These are phyloP conservation scores for Tilletia setariae DNA, from an alignment of 1,284 basidiomycete species.

Conservation along the genomic window DNA sequence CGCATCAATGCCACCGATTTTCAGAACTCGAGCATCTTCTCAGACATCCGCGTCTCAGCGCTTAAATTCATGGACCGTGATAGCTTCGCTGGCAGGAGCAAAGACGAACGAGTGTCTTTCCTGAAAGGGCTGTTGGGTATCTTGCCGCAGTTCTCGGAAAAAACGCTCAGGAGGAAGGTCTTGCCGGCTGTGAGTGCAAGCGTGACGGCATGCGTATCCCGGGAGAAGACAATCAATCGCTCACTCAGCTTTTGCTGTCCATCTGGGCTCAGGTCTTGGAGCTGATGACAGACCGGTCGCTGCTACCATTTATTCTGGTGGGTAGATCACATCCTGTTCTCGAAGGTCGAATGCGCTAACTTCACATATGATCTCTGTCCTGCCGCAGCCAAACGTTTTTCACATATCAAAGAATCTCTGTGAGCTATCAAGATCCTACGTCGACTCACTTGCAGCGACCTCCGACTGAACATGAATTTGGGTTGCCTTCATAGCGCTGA, in stretches of 20 bases:
- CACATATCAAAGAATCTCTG: conserved; percentile 76
- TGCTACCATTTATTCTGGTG: conserved; percentile 82
- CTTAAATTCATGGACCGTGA: conserved; percentile 94
- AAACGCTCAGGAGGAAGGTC: conserved; percentile 81
- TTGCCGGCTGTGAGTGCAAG: conserved; percentile 86
- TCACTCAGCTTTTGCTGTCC: neutral
- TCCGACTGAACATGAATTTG: neutral
- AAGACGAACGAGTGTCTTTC: conserved; percentile 93
- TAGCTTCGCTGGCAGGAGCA: conserved; percentile 86
- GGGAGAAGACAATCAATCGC: neutral
- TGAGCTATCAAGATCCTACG: conserved; percentile 24
- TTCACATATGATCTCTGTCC: neutral
- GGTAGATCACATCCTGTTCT: neutral
- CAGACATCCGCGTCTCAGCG: conserved; percentile 88
- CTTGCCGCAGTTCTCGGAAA: conserved; percentile 80
- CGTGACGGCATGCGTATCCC: conserved; percentile 49
- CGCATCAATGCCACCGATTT: conserved; percentile 75
- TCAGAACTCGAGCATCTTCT: conserved; percentile 83
- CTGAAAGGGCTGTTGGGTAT: conserved; percentile 76
- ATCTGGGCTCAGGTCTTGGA: conserved; percentile 53
- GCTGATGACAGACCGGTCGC: conserved; percentile 44
- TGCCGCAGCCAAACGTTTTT: conserved; percentile 76
- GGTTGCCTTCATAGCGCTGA: conserved; percentile 16
- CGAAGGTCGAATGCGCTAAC: neutral
- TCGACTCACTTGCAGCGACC: conserved; percentile 6